Evolutionary conservation across 371 early-diverging fungal species (phyloP), one percentile per base, ranked within the genome.

Genomic region (Vairimorpha necatrix): DNA sequence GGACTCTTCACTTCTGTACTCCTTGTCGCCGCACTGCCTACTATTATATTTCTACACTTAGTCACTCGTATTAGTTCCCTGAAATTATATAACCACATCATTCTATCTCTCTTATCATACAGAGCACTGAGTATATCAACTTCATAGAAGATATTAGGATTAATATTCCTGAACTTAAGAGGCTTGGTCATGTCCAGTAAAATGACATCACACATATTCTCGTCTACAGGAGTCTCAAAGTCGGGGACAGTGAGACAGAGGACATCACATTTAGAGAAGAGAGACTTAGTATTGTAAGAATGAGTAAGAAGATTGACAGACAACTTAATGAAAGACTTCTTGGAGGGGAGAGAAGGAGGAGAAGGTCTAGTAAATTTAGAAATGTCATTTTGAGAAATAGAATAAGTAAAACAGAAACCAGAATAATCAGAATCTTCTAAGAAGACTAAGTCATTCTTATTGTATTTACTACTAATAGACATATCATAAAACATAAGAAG

Each of bases 101-200:
- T 9, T 42, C 60, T 67, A 20, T 36, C 50, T 42, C 39, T 30
- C 11, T 30, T 66, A 38, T 70, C 53, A 33, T 72, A 67, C 39
- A 77, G 36, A 30, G 58, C 20, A 22, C 67, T 63, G 26, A 36
- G 20, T 6, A 77, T n/a, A 3, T 50, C 24, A 16, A 77, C 53
- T 56, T 77, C 77, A 60, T 60, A 67, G 50, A 72, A 77, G 20
- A 77, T 48, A 38, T 67, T 53, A 39, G 58, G 61, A 39, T 60
- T 53, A n/a, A 77, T 77, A 13, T 36, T 58, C 32, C 72, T 71
- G 11, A 72, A 32, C 48, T 53, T 67, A 18, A 18, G 24, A 22
- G 48, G 30, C 14, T 24, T n/a, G 2, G 33, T 53, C 50, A 47
- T 65, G 62, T 77, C 67, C 14, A 77, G 60, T 36, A 58, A 67